Base-by-base conservation (phyloP, 305 asterid genomes). In the Euphrasia arctica region DNA sequence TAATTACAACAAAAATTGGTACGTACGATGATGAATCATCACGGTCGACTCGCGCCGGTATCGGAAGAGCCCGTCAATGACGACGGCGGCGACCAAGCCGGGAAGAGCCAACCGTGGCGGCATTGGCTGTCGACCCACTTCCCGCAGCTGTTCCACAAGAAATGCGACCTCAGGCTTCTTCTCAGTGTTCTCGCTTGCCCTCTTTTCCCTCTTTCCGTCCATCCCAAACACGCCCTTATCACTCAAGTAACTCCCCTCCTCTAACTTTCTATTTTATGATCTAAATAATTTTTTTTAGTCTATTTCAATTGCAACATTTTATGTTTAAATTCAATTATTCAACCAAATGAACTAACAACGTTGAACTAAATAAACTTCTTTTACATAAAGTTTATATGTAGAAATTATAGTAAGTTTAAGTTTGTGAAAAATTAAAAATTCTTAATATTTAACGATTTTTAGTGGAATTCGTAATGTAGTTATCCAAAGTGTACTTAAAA, bases 151-250 rank as follows among this genome's bases (percentile, higher is more conserved):
- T 78, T 79, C 75, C 70, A 67, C 83, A 86, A 82, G 87, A 86
- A 86, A 83, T 81, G 90, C 60, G 87, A 82, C 66, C 82, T 82
- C 77, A 89, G 74, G 75, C 72, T 84, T 62, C 93, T 89, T 13
- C 60, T 84, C 2, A 84, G 93, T 39, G 95, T 89, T 75, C 79
- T 89, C 14, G 96, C 82, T 15, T 89, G 96, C 82, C 96, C 96
- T 11, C 96, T 89, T 50, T 89, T 86, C 54, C 95, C 96, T 45
- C 69, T 86, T 45, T 67, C 90, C 25, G 63, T 78, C 51, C 62
- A 71, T 64, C 82, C 83, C 56, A 67, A 68, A 29, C 69, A 34
- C 49, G 76, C 82, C 70, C 34, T 31, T 31, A 60, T 70, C 64
- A 60, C 83, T 63, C 73, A 84, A 71, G 96, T 82, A 69, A 82